Evolutionary conservation across 2,329 filamentous ascomycete species (phyloP), one percentile per base, ranked within the genome.

Genomic region (Colletotrichum tofieldiae): DNA sequence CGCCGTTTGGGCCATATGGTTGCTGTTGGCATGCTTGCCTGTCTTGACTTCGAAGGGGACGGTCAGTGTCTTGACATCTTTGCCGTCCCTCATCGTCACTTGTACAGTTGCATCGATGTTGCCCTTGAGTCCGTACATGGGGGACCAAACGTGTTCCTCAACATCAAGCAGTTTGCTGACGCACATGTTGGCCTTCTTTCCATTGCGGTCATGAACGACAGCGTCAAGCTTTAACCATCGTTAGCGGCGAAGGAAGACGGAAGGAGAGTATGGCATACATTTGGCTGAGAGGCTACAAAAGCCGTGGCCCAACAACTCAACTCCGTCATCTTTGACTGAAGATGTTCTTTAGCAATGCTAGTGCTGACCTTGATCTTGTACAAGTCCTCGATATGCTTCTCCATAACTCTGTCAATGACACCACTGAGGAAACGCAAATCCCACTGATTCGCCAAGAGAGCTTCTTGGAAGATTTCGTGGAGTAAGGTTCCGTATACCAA

Each of bases 71-170:
- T 90, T 90, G 58, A 86, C 82, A 39, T 89, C 86, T n/a, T 88
- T 84, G 35, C 91, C 89, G 68, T 97, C 93, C 67, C 90, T 86
- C 86, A 98, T 93, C 0, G 89, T 90, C 20, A 96, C 93, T 83
- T 99, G 94, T 1, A 99, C 93, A 0, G 96, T 98, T 37, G 96
- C 96, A 83, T 99, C 96, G 72, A 99, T 96, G 77, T 98, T 99
- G 39, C 96, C 96, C 81, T 99, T 99, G 20, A 99, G 86, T 0
- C 96, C 96, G 79, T 97, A 99, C 90, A 95, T 96, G 0, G 96
- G 96, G 8, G 96, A 98, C 96, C 96, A 99, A 37, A 99, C 92
- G 79, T 98, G 96, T 81, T 99, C 96, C 80, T 99, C 96, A 12
- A 99, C 94, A 79, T 98, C 96, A 18, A 99, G 91, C 37, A 99